phyloP scores from a whole-genome alignment of 1,139 yeast genomes.

The Diutina scorzettiae region DNA sequence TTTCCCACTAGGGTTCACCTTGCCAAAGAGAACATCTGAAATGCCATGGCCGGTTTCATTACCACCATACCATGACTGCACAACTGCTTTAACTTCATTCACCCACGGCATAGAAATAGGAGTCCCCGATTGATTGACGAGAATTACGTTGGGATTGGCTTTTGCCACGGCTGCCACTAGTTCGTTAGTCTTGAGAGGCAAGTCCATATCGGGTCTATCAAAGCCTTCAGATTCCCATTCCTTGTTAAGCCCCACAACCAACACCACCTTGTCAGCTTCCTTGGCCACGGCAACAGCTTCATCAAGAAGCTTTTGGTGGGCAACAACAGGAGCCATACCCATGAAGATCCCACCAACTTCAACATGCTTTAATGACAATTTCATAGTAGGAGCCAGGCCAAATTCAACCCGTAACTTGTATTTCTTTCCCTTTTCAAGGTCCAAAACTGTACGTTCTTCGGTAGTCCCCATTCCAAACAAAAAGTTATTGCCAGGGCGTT shows the following conservation, averaged over 20 bases:
- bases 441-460: slow-evolving; percentile 29
- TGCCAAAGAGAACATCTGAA: slow-evolving; percentile 41
- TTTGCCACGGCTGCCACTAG: slow-evolving; percentile 32
- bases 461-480: slow-evolving; percentile 33
- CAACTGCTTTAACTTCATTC: slow-evolving; percentile 30
- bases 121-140: slow-evolving; percentile 51
- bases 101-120: slow-evolving; percentile 54
- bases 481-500: slow-evolving; percentile 32
- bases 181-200: slow-evolving; percentile 39
- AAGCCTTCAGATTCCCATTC: slow-evolving; percentile 42
- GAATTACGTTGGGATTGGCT: slow-evolving; percentile 39
- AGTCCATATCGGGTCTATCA: slow-evolving; percentile 27
- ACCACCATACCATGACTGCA: slow-evolving; percentile 39
- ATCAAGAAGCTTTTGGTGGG: slow-evolving; percentile 7
- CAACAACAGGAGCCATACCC: slow-evolving; percentile 12
- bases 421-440: slow-evolving; percentile 27
- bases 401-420: slow-evolving; percentile 37
- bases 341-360: slow-evolving; percentile 22
- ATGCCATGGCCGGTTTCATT: slow-evolving; percentile 25
- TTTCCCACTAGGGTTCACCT: slow-evolving; percentile 48
- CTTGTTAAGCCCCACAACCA: slow-evolving; percentile 31
- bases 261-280: slow-evolving; percentile 31
- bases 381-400: slow-evolving; percentile 38
- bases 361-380: slow-evolving; percentile 11
- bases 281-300: slow-evolving; percentile 26